Base-by-base conservation (phyloP, 2,329 filamentous ascomycete species). In the Epichloe sylvatica region DNA sequence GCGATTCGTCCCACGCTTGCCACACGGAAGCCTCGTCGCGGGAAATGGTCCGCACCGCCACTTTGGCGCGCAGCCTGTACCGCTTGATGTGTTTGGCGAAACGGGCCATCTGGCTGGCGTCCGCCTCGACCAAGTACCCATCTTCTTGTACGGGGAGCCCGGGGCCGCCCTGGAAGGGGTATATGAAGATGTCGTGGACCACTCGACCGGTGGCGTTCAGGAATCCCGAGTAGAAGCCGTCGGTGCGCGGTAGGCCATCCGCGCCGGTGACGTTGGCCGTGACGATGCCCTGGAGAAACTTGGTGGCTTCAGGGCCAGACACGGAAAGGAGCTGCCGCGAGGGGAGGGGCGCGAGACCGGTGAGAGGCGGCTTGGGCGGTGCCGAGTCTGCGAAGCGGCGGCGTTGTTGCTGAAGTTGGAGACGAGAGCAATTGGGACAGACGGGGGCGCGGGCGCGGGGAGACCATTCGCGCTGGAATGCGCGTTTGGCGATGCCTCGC, bases 131-230 rank as follows among this genome's bases (percentile, higher is more conserved):
- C 51, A 95, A 67, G 72, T 85, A 71, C 13, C 60, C 63, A 15
- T 64, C 59, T 19, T 58, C 60, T n/a, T 58, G 57, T 4, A 47
- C 53, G 30, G 58, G 52, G 15, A 56, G 49, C 12, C 57, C 59
- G 5, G 56, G 56, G 44, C 52, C 59, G 48, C 55, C 57, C 43
- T 19, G 51, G 54, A 78, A 69, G 0, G 81, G 83, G 71, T 95
- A 96, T 45, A 98, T 74, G 65, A 97, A 94, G 47, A 89, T 84
- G 68, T 98, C 92, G 69, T 91, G 79, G 41, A 96, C 71, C 9
- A 98, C 77, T 51, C 90, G 79, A 40, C 92, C 92, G 52, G 80
- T 79, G 7, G 91, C 87, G 56, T 85, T 94, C 40, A 98, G 73
- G 60, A 98, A 95, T 0, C 82, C 87, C 6, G 84, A 76, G 67